phyloP scores from a whole-genome alignment of 225 moss, liverwort and hornwort genomes.

The Antitrichia curtipendula region DNA sequence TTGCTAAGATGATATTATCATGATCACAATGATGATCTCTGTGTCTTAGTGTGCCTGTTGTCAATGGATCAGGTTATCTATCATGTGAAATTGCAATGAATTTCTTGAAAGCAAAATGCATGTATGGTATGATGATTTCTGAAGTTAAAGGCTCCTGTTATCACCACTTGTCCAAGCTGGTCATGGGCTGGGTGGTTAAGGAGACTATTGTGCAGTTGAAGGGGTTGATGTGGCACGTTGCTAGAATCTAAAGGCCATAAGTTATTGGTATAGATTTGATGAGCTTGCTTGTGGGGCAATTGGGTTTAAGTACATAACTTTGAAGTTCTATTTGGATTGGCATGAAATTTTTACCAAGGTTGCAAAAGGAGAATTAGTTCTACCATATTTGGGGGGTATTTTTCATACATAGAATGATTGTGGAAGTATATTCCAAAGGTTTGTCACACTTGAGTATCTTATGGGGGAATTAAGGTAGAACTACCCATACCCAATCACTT shows the following conservation, averaged over 20 bases:
- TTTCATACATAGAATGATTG: neutral
- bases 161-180: neutral
- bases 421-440: rapidly evolving
- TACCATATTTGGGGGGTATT: rapidly evolving
- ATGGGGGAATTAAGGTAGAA: too few relatives aligned
- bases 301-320: neutral
- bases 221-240: neutral
- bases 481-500: too few relatives aligned
- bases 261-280: neutral
- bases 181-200: neutral
- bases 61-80: neutral
- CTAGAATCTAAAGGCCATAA: neutral
- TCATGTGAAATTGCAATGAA: neutral
- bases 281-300: neutral
- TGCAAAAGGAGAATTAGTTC: neutral
- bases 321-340: neutral
- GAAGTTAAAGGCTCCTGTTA: neutral
- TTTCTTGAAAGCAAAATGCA: neutral
- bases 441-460: too few relatives aligned
- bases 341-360: neutral
- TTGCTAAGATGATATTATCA: neutral
- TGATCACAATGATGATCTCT: neutral
- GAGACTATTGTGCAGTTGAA: neutral
- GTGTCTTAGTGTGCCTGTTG: neutral
- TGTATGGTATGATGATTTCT: neutral